phyloP scores from a whole-genome alignment of 441 rosid genomes.

The Populus hybrid region DNA sequence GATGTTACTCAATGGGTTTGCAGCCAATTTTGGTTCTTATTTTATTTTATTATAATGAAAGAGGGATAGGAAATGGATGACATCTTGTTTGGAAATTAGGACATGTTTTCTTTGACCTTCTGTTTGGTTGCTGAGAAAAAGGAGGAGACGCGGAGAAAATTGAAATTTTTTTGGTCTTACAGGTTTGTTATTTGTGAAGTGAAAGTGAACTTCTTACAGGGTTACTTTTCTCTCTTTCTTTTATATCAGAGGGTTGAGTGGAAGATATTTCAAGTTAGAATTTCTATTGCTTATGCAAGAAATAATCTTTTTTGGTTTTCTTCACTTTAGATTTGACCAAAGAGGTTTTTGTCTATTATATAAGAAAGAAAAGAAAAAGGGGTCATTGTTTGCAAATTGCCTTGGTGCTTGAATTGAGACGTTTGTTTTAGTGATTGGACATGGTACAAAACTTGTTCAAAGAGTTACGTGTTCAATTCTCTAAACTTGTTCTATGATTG shows the following conservation, averaged over 20 bases:
- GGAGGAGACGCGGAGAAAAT: not conserved
- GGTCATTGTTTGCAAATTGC: not conserved
- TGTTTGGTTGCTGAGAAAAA: conserved; percentile 16
- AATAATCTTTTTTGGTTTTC: not conserved
- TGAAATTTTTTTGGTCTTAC: not conserved
- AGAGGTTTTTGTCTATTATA: not conserved
- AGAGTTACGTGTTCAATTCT: too few species aligned
- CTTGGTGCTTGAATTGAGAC: not conserved
- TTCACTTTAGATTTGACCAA: not conserved
- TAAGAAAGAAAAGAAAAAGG: not conserved
- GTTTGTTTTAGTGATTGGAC: too few species aligned
- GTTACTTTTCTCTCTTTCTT: not conserved
- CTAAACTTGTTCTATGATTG: too few species aligned
- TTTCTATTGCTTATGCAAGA: not conserved
- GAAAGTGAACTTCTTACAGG: not conserved
- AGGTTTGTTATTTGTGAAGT: not conserved
- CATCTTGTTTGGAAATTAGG: not conserved
- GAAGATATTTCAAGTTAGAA: not conserved
- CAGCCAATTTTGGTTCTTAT: not conserved
- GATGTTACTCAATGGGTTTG: not conserved
- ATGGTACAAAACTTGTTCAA: too few species aligned
- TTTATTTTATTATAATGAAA: not conserved
- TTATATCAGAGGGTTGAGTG: not conserved
- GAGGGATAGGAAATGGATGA: not conserved
- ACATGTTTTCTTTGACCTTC: not conserved